phyloP scores from a whole-genome alignment of 1,284 basidiomycete species.

The Melampsora americana region DNA sequence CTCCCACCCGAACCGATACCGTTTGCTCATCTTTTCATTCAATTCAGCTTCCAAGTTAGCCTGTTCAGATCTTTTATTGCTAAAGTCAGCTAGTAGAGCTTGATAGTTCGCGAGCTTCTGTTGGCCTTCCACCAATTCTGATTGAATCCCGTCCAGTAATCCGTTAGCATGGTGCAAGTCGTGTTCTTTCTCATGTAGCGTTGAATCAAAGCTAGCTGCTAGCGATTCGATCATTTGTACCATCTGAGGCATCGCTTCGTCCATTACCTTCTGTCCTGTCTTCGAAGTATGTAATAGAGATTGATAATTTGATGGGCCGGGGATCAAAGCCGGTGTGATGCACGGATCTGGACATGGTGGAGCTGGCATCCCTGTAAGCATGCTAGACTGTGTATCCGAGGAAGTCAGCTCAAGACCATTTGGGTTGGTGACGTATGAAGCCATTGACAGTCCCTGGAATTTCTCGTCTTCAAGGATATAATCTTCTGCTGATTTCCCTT shows the following conservation, averaged over 20 bases:
- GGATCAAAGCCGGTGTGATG: not conserved
- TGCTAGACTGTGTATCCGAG: slow-evolving; percentile 23
- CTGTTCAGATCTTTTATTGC: slow-evolving; percentile 64
- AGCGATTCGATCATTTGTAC: slow-evolving; percentile 81
- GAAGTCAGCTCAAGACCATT: slow-evolving; percentile 30
- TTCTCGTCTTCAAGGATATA: slow-evolving; percentile 98
- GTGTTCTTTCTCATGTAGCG: slow-evolving; percentile 84
- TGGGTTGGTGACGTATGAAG: slow-evolving; percentile 55
- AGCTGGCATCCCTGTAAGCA: slow-evolving; percentile 5
- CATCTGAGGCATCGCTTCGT: slow-evolving; percentile 67
- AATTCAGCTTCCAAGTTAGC: slow-evolving; percentile 67
- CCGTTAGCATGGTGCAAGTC: slow-evolving; percentile 87
- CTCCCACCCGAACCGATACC: slow-evolving; percentile 81
- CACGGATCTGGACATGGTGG: slow-evolving; percentile 11
- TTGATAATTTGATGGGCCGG: not conserved
- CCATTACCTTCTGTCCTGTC: slow-evolving; percentile 15
- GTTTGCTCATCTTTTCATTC: slow-evolving; percentile 69
- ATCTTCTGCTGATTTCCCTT: slow-evolving; percentile 96
- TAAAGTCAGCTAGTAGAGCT: slow-evolving; percentile 65
- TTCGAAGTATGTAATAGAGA: slow-evolving; percentile 17
- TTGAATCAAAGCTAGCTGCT: slow-evolving; percentile 87
- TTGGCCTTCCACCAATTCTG: slow-evolving; percentile 85
- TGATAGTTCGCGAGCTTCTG: slow-evolving; percentile 62
- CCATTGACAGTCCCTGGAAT: slow-evolving; percentile 80
- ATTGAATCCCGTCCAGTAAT: slow-evolving; percentile 79